phyloP scores from a whole-genome alignment of 345 rosid genomes.

The Gossypium turneri region DNA sequence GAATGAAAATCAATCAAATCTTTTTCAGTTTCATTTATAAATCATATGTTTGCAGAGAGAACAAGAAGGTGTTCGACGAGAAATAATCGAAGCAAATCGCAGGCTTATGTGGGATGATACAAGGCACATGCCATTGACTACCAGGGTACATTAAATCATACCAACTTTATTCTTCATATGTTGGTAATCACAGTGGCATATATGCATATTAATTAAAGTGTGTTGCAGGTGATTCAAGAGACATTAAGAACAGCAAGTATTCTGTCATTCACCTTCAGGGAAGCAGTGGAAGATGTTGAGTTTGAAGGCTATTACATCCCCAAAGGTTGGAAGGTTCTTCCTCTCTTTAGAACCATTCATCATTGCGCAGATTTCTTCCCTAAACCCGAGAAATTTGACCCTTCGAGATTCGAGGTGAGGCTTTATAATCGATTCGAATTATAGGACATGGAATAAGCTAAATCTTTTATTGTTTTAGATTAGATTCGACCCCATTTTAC shows the following conservation, averaged over 20 bases:
- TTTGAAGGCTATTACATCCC: constrained; percentile 79
- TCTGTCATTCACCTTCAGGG: constrained; percentile 88
- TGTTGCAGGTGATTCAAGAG: constrained; percentile 82
- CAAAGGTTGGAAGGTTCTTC: constrained; percentile 94
- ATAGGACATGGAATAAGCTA: too few species aligned
- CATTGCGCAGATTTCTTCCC: constrained; percentile 69
- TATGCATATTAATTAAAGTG: not conserved
- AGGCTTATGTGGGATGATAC: constrained; percentile 87
- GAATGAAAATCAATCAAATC: not conserved
- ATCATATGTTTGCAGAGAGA: constrained; percentile 45
- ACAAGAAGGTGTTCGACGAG: constrained; percentile 50
- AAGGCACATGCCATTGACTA: constrained; percentile 77
- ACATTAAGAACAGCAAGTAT: constrained; percentile 86
- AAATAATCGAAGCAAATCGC: constrained; percentile 47
- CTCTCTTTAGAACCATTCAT: constrained; percentile 86
- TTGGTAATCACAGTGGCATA: not conserved
- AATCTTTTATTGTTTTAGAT: too few species aligned
- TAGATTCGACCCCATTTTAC: too few species aligned
- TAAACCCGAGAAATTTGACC: constrained; percentile 74
- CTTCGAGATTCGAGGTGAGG: constrained; percentile 80
- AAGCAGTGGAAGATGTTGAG: constrained; percentile 84
- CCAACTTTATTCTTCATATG: not conserved
- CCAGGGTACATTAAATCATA: constrained; percentile 41
- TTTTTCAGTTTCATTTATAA: not conserved
- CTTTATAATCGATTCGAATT: not conserved